Conservation (phyloP, 768 basidiomycete species). For the Tephrocybe sp. region DNA sequence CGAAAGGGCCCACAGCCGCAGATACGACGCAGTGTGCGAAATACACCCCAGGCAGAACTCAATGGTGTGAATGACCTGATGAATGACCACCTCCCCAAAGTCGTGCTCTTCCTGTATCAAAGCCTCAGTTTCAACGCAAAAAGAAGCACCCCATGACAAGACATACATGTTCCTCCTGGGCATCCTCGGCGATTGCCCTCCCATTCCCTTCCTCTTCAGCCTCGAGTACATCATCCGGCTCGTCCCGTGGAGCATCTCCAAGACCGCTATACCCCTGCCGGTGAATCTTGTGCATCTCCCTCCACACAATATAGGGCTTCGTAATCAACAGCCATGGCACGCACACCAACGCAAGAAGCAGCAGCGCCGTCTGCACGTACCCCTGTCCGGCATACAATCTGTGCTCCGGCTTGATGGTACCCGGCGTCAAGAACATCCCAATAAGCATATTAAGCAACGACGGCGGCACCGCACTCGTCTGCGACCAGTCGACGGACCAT, state of each 20-base stretch:
- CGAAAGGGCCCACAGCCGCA: conserved; percentile 96
- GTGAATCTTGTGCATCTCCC: conserved; percentile 83
- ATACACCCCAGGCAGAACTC: conserved; percentile 99
- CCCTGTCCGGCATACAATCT: conserved; percentile 88
- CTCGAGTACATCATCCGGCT: conserved; percentile 63
- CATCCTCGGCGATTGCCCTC: conserved; percentile 69
- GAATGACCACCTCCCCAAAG: conserved; percentile 92
- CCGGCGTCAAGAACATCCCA: conserved; percentile 93
- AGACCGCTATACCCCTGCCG: conserved; percentile 82
- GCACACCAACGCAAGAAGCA: conserved; percentile 80
- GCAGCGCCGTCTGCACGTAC: conserved; percentile 76
- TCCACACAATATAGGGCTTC: conserved; percentile 91
- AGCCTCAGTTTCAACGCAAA: conserved; percentile 7
- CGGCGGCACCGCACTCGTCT: conserved; percentile 68
- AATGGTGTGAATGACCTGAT: conserved; percentile 98
- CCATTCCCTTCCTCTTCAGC: conserved; percentile 84
- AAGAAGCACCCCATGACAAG: conserved; percentile 9
- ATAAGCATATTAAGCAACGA: conserved; percentile 96
- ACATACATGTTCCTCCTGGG: conserved; percentile 74
- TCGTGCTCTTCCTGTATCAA: conserved; percentile 83
- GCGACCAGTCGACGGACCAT: conserved; percentile 93
- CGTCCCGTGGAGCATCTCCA: conserved; percentile 52
- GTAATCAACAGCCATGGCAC: conserved; percentile 93
- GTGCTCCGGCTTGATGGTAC: conserved; percentile 62
- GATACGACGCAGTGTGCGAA: conserved; percentile 93